Conservation (phyloP, 345 rosid genomes). For the Eutrema heterophyllum region DNA sequence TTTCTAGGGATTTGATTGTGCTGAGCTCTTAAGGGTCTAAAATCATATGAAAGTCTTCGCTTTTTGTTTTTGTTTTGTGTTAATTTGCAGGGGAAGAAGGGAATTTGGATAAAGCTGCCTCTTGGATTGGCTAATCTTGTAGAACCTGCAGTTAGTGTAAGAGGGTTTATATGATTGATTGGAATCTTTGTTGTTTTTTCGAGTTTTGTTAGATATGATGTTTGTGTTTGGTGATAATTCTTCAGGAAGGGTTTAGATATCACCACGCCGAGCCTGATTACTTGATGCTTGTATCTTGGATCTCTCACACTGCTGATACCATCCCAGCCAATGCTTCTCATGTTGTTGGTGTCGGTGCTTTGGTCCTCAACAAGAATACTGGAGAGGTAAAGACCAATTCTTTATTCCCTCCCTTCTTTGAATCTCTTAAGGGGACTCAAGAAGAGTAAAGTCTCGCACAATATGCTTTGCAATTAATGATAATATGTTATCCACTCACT, state of each 20-base stretch:
- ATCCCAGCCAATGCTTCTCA: slow-evolving; percentile 76
- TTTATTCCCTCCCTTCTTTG: not conserved
- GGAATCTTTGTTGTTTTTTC: not conserved
- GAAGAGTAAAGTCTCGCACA: not conserved
- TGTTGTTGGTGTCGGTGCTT: slow-evolving; percentile 66
- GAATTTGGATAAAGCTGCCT: slow-evolving; percentile 72
- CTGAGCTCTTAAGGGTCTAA: not conserved
- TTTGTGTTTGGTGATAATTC: slow-evolving; percentile 1
- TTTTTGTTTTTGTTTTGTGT: not conserved
- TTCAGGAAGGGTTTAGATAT: slow-evolving; percentile 64
- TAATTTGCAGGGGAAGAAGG: slow-evolving; percentile 55
- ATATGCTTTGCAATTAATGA: too few relatives aligned
- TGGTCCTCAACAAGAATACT: slow-evolving; percentile 45
- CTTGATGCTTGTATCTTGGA: slow-evolving; percentile 78
- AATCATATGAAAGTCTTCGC: not conserved
- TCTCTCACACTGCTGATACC: slow-evolving; percentile 35
- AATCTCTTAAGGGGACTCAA: not conserved
- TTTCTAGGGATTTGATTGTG: not conserved
- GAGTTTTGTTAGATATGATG: not conserved
- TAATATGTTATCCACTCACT: too few relatives aligned
- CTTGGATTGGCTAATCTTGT: slow-evolving; percentile 46
- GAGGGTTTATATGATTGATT: not conserved
- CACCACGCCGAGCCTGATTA: slow-evolving; percentile 71
- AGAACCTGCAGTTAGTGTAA: slow-evolving; percentile 32
- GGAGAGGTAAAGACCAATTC: slow-evolving; percentile 40